Evolutionary conservation across 345 rosid genomes (phyloP).

Genomic region (Gossypium arboreum): DNA sequence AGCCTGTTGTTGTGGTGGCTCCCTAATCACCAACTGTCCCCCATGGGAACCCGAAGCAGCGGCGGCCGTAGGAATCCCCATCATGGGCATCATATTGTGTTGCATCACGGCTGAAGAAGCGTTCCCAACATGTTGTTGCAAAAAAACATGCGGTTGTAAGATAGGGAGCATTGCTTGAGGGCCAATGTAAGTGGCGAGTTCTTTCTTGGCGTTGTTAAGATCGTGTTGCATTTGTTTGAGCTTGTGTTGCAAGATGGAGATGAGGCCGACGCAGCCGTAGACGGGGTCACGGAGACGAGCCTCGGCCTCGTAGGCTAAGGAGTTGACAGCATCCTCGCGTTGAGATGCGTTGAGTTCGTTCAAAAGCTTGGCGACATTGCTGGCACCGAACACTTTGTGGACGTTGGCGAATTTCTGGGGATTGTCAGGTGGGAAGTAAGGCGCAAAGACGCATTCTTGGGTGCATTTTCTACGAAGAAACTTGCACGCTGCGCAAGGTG

Average conservation of each 20-base stretch:
- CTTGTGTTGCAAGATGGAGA: conserved; percentile 63
- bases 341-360: conserved; percentile 45
- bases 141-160: conserved; percentile 26
- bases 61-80: conserved; percentile 43
- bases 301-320: conserved; percentile 75
- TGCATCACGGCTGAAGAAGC: conserved; percentile 21
- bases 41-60: neutral
- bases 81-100: conserved; percentile 41
- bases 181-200: conserved; percentile 49
- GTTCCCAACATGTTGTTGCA: conserved; percentile 35
- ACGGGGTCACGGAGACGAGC: conserved; percentile 77
- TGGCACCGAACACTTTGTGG: conserved; percentile 64
- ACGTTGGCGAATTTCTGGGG: conserved; percentile 59
- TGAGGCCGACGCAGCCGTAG: conserved; percentile 78
- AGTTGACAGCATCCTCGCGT: conserved; percentile 75
- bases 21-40: neutral
- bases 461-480: conserved; percentile 69
- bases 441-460: conserved; percentile 76
- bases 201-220: conserved; percentile 50
- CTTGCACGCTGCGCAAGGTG: conserved; percentile 88
- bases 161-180: conserved; percentile 48
- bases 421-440: conserved; percentile 75
- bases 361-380: conserved; percentile 73
- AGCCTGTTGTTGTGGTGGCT: conserved; percentile 40
- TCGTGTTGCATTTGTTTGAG: conserved; percentile 49